These are phyloP conservation scores for Senecio squalidus DNA, from an alignment of 140 eudicot species.

Conservation along the genomic window DNA sequence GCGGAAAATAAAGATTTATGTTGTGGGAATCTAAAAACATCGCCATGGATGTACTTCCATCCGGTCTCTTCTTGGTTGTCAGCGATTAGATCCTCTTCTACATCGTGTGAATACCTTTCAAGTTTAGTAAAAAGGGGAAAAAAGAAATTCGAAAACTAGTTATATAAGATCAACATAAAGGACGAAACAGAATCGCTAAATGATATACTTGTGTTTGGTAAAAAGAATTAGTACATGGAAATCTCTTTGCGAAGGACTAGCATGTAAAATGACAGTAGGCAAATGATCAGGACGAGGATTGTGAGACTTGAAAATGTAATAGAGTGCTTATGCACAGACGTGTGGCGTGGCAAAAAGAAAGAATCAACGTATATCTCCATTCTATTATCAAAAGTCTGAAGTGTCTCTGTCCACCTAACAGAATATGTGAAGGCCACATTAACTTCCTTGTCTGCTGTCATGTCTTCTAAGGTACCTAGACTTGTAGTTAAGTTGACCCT, in stretches of 20 bases:
- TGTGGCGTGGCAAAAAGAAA: constrained; percentile 7
- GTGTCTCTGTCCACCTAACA: constrained; percentile 23
- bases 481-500: constrained; percentile 3
- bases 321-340: constrained; percentile 18
- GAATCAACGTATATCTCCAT: constrained; percentile 14
- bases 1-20: constrained; percentile 40
- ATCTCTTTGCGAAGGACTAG: constrained; percentile 36
- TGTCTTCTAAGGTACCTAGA: neutral
- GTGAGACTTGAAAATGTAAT: constrained; percentile 25
- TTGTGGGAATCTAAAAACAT: constrained; percentile 40
- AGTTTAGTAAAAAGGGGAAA: neutral
- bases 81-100: constrained; percentile 22
- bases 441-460: constrained; percentile 32
- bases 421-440: constrained; percentile 30
- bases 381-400: constrained; percentile 19
- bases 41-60: constrained; percentile 49
- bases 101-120: constrained; percentile 30
- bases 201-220: neutral
- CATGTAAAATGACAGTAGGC: constrained; percentile 19
- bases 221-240: constrained; percentile 20
- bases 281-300: constrained; percentile 28
- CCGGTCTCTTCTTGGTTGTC: constrained; percentile 39
- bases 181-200: neutral
- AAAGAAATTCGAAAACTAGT: neutral
- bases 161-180: constrained; percentile 1